Base-by-base conservation (phyloP, 352 stramenopile species). In the Pythium plurisporium region DNA sequence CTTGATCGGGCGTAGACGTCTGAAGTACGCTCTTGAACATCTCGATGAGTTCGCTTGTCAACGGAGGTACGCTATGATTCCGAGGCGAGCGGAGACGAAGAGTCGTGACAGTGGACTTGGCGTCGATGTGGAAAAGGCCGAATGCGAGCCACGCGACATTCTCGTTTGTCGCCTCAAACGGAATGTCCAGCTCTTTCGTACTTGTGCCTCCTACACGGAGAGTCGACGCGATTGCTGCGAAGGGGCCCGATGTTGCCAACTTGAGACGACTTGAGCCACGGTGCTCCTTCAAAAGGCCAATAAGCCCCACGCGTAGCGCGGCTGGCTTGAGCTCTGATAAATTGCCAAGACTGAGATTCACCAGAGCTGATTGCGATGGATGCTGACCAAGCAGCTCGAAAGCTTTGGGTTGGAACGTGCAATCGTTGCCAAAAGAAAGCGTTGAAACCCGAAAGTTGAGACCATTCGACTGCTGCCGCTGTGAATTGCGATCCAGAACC, bases 321-420 rank as follows among this genome's bases (percentile, higher is more conserved):
- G 40, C 26, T 14, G 38, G 26, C 27, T 59, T 59, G n/a, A 46
- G 4, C 6, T 42, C 51, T 15, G 6, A 6, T 2, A 59, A 11
- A 27, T 11, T 40, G 20, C 51, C 38, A 11, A 59, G 30, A 3
- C 40, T n/a, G 15, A 60, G 12, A n/a, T 23, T 12, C 14, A 31
- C 6, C 0, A 60, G 6, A 5, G 30, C 29, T 23, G 42, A 17
- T 4, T 1, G 30, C 0, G 2, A 6, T 22, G 15, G 40, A 7
- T 42, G 53, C 30, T 53, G 19, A 6, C 30, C 43, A 3, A 60
- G 53, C 22, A 53, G 23, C 30, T 52, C 53, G 6, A 60, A 26
- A 2, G 53, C 31, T 26, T 53, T 60, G 42, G 53, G 30, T 45
- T 49, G 42, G 30, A 60, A 53, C 9, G 42, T 23, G 23, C 53